Evolutionary conservation across 164 flowering plant genomes (phyloP), one percentile per base, ranked within the genome.

Genomic region (Cinnamomum chago): DNA sequence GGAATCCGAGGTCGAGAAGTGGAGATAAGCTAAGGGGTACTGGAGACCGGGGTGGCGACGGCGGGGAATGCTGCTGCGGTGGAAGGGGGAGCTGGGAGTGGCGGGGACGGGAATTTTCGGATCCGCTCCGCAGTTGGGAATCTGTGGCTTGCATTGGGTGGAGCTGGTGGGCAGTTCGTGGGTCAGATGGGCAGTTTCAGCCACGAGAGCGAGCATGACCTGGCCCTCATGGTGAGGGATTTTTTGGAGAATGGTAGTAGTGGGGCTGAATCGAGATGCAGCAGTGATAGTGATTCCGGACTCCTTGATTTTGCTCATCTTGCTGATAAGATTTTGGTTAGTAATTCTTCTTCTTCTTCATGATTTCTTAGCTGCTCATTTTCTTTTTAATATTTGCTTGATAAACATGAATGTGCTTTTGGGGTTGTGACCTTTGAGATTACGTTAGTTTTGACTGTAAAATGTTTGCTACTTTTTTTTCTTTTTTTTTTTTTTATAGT

Each of bases 221-320:
- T 94, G 75, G 98, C 95, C 2, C 33, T 84, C 0, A 86, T 94
- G 95, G 98, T 94, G 66, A 88, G 89, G 70, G 98, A 94, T 80
- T 94, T 92, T 69, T 68, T 90, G 82, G 98, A 94, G 80, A 89
- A 87, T 71, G 90, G 92, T 17, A 88, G 97, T 76, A 70, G 75
- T 76, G 97, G 92, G 30, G 78, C 87, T 6, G 92, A 94, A 12
- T 90, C 96, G 0, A 81, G 86, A 80, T 90, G 83, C 77, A 91
- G 97, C 84, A 92, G 97, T 72, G 98, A 94, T 67, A 90, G 92
- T 82, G 97, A 94, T 51, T 91, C 97, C 7, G 86, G 88, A 9
- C 78, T 85, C 67, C 81, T 84, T 67, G 98, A 94, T 84, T 89
- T 92, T 52, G 70, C 85, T 50, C 85, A 81, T 69, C 90, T 90